phyloP scores from a whole-genome alignment of 345 rosid genomes.

The Punica granatum region DNA sequence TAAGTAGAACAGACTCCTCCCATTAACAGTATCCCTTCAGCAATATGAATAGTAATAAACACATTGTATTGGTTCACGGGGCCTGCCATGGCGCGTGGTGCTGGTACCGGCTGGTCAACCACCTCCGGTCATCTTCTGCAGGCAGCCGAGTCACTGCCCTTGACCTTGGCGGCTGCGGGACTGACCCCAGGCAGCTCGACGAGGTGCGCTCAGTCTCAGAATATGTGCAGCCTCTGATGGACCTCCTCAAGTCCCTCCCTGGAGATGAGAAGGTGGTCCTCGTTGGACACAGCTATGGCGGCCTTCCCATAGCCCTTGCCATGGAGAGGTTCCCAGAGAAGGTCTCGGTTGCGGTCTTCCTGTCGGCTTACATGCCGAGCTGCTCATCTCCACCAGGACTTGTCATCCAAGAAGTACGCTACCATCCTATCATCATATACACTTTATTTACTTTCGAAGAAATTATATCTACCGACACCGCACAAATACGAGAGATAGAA shows the following conservation, averaged over 20 bases:
- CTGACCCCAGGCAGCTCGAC: constrained; percentile 15
- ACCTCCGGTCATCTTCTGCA: constrained; percentile 9
- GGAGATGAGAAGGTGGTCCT: constrained; percentile 23
- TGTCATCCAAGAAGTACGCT: constrained; percentile 21
- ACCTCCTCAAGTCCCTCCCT: constrained; percentile 16
- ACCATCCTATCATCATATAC: background rate
- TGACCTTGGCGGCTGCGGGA: constrained; percentile 24
- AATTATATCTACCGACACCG: too few species aligned
- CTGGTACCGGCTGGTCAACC: constrained; percentile 21
- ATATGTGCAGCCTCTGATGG: constrained; percentile 18
- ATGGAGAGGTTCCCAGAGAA: constrained; percentile 29
- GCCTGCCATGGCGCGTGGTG: constrained; percentile 30
- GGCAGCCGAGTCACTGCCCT: constrained; percentile 24
- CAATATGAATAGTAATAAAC: background rate
- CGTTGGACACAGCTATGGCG: constrained; percentile 34
- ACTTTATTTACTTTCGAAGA: background rate
- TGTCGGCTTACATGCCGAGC: constrained; percentile 24
- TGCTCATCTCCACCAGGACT: constrained; percentile 10
- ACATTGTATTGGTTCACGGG: constrained; percentile 26
- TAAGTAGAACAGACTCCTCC: too few species aligned
- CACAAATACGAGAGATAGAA: too few species aligned
- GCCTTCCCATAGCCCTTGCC: constrained; percentile 22
- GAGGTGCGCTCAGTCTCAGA: constrained; percentile 13
- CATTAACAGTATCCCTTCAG: background rate
- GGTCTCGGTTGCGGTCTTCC: constrained; percentile 16